Evolutionary conservation across 2,329 filamentous ascomycete genomes (phyloP).

Genomic region (Arthrinium phaeospermum): DNA sequence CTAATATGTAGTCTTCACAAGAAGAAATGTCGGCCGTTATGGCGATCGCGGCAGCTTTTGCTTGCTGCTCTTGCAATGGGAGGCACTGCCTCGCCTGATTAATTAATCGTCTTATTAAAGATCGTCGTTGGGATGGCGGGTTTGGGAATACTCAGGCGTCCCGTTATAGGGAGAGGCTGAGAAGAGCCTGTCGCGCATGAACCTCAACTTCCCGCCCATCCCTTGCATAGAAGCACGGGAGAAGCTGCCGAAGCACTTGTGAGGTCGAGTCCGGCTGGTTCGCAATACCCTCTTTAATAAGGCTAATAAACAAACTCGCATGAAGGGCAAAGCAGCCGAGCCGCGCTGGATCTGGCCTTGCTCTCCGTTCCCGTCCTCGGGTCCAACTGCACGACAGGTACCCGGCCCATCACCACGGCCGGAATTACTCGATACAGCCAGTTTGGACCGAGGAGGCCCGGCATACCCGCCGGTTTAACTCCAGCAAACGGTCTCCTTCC

Average conservation of each 20-base stretch:
- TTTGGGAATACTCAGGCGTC: background rate
- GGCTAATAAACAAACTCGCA: constrained; percentile 10
- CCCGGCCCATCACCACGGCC: constrained; percentile 10
- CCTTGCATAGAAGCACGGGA: constrained; percentile 7
- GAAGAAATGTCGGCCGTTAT: background rate
- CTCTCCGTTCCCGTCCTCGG: constrained; percentile 24
- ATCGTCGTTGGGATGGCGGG: background rate
- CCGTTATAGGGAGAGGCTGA: background rate
- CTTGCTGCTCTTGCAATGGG: background rate
- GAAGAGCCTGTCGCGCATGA: background rate
- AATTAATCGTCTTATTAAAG: background rate
- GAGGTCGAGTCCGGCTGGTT: background rate
- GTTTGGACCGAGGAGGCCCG: constrained; percentile 7
- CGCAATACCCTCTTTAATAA: constrained; percentile 12
- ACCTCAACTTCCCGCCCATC: background rate
- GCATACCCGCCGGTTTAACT: background rate
- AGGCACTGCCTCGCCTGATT: background rate
- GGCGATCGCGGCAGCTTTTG: background rate
- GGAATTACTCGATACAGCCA: constrained; percentile 7
- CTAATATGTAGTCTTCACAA: background rate
- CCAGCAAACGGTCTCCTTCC: background rate
- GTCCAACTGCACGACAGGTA: constrained; percentile 8
- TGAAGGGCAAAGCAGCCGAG: background rate
- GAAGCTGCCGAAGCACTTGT: constrained; percentile 5
- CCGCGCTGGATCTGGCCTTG: constrained; percentile 20